Evolutionary conservation across 202 grass and related monocot genomes (phyloP).

Genomic region (Carex sylvatica): DNA sequence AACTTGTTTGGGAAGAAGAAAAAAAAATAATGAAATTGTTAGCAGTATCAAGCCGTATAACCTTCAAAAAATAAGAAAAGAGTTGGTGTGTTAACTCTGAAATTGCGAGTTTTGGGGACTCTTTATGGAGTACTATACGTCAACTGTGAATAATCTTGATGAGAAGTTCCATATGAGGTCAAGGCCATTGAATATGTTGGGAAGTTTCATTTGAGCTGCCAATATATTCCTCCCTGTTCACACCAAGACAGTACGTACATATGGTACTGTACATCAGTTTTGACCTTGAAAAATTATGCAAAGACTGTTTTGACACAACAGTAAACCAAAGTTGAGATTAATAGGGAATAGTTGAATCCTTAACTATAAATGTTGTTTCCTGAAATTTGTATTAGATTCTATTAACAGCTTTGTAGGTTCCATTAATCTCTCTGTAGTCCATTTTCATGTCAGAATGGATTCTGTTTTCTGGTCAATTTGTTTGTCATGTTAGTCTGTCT

Average conservation of each 20-base stretch:
- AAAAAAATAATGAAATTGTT: too few relatives aligned
- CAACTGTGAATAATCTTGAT: background rate
- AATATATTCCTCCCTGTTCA: background rate
- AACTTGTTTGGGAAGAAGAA: too few relatives aligned
- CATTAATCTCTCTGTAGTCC: background rate
- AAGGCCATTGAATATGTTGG: background rate
- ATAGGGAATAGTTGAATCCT: background rate
- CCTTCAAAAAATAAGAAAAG: background rate
- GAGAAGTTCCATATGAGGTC: background rate
- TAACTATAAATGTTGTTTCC: background rate
- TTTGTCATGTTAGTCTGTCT: background rate
- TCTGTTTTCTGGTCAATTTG: background rate
- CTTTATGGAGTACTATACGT: background rate
- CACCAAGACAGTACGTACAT: background rate
- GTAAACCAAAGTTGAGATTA: background rate
- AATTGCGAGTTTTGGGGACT: background rate
- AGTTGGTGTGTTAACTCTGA: background rate
- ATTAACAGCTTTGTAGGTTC: background rate
- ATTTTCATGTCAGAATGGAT: background rate
- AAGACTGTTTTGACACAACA: background rate
- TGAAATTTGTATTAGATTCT: background rate
- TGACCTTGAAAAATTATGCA: background rate
- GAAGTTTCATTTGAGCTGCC: background rate
- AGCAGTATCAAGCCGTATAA: too few relatives aligned
- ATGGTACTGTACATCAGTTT: background rate